Base-by-base conservation (phyloP, 208 protist species). In the Wallacemonas sp. region DNA sequence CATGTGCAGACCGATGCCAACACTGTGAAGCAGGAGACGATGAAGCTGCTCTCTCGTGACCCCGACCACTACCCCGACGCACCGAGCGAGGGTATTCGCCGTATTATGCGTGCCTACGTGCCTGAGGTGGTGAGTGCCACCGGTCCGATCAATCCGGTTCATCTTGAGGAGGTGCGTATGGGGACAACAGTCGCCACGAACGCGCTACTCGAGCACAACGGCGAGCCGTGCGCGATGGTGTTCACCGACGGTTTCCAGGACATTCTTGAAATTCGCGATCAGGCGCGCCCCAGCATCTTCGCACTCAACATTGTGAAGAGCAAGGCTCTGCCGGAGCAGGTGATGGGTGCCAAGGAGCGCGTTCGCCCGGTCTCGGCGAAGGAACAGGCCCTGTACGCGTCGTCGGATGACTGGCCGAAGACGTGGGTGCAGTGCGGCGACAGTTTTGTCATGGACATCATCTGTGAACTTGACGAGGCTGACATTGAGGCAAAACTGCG, bases 101-200 rank as follows among this genome's bases (percentile, higher is more conserved):
- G 93, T 33, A 85, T 98, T 15, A 54, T 98, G 57, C 79, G 71
- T 37, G 63, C 68, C 32, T 73, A 86, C 45, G 41, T 83, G 0
- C 71, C 73, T 0, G 61, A 82, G 22, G 57, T 32, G 21, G 58
- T 77, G 32, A 65, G 71, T 24, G 45, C 41, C 54, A 71, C 63
- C 41, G 60, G 60, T n/a, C 45, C 74, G 74, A 73, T 98, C 13
- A 69, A 93, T 48, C 88, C 81, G 6, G 64, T 33, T 5, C 63
- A 82, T 45, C 89, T 98, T 66, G 92, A 89, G 53, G 95, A 77
- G 33, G 95, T 98, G 33, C 86, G 97, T 38, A 98, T 98, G 97
- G 97, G 96, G 62, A 98, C 97, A 3, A 98, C 97, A 0, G 95
- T 99, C 29, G 97, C 96, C 13, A 98, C 97, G 0, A 98, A 98